A percentile compares a stretch with the other conserved stretches of the same genome.
These are phyloP conservation scores for Agarophyton chilense DNA, from an alignment of 23 red algal species.

Conservation along the genomic window DNA sequence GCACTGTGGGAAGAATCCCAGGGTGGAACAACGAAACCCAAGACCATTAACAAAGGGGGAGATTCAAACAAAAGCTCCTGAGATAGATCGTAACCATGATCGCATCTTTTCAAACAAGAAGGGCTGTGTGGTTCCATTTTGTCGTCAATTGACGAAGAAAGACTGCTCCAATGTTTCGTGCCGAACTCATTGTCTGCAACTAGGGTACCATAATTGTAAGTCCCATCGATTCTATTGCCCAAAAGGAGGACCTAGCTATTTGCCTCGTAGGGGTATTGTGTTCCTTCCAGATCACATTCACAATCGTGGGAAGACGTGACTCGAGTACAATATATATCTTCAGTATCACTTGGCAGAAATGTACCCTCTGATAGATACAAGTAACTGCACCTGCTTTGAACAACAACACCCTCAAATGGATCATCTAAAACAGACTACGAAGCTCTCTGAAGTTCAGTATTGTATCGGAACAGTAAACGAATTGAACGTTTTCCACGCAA, in stretches of 20 bases:
- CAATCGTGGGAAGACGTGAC: background rate
- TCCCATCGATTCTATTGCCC: conserved; percentile 7
- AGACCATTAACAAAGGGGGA: conserved; percentile 8
- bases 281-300: background rate
- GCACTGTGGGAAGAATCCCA: background rate
- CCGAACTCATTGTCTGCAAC: conserved; percentile 12
- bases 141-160: conserved; percentile 14
- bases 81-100: background rate
- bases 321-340: no score
- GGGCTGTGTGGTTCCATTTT: conserved; percentile 29
- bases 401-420: no score
- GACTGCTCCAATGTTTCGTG: conserved; percentile 33
- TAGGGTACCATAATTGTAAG: background rate
- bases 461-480: no score
- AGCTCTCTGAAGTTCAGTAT: no score
- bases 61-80: conserved; percentile 2
- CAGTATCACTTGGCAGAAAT: no score
- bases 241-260: background rate
- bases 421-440: no score
- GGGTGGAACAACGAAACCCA: conserved; percentile 1
- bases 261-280: background rate
- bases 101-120: conserved; percentile 23
- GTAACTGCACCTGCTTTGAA: no score
- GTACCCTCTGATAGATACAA: no score
- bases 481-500: no score